A percentile compares a stretch with the other conserved stretches of the same genome.
Conservation (phyloP, 176 grass and related monocot species). For the barley (Hordeum vulgare) region DNA sequence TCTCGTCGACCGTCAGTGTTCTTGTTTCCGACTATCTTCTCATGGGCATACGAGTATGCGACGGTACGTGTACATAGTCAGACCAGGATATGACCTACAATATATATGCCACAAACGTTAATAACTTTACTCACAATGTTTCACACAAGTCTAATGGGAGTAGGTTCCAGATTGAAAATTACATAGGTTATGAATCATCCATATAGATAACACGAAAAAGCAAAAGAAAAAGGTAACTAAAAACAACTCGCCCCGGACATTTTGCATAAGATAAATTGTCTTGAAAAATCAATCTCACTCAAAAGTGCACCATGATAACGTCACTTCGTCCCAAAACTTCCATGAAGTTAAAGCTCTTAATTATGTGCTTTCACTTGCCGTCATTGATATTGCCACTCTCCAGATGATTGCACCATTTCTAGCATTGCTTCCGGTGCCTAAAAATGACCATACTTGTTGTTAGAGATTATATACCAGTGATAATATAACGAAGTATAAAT, state of each 20-base stretch:
- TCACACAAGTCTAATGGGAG: neutral
- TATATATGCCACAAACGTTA: neutral
- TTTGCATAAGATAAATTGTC: neutral
- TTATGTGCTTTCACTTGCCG: neutral
- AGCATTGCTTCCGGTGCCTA: neutral
- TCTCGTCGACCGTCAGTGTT: no score
- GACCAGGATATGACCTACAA: neutral
- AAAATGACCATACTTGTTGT: no score
- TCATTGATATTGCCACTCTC: no score
- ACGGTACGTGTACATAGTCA: neutral
- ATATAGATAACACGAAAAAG: neutral
- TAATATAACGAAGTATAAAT: neutral
- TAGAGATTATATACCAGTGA: neutral
- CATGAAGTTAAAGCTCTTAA: neutral
- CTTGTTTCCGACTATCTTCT: no score
- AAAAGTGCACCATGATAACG: neutral
- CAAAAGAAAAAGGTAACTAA: neutral
- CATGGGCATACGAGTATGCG: no score
- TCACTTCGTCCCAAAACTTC: neutral
- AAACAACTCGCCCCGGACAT: neutral
- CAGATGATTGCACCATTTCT: neutral
- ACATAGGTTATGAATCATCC: neutral
- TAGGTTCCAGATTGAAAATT: neutral
- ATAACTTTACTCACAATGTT: neutral
- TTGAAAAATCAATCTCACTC: neutral